Evolutionary conservation across 108 stramenopile species (phyloP).

Genomic region (Conticribra weissflogii): DNA sequence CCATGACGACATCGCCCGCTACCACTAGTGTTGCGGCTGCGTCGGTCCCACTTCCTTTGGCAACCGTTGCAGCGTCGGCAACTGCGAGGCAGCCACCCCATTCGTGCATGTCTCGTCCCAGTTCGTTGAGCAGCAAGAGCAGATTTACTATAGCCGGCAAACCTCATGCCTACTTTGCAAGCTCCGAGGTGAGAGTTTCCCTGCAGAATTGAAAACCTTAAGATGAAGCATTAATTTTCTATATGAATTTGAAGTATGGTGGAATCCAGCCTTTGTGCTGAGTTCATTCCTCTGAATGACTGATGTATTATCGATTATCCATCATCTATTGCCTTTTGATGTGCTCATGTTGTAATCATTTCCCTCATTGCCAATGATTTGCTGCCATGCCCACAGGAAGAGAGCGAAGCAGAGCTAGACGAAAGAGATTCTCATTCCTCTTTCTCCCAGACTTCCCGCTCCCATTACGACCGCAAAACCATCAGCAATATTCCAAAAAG

Average conservation of each 20-base stretch:
- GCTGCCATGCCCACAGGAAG: conserved; percentile 21
- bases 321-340: too few relatives aligned
- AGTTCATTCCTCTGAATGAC: too few relatives aligned
- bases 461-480: not conserved
- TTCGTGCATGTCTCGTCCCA: not conserved
- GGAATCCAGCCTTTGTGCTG: too few relatives aligned
- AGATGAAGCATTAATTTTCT: too few relatives aligned
- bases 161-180: conserved; percentile 38
- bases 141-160: not conserved
- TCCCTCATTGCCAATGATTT: too few relatives aligned
- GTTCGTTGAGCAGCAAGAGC: not conserved
- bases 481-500: not conserved
- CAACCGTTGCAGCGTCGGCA: not conserved
- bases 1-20: too few relatives aligned
- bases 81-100: not conserved
- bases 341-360: too few relatives aligned
- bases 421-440: conserved; percentile 53
- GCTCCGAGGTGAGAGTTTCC: conserved; percentile 35
- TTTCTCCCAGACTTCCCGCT: not conserved
- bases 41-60: not conserved
- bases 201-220: too few relatives aligned
- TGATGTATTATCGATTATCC: too few relatives aligned
- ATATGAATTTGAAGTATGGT: too few relatives aligned
- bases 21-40: too few relatives aligned
- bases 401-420: conserved; percentile 47